A percentile compares a stretch with the other conserved stretches of the same genome.
These are phyloP conservation scores for Saturnispora diversa DNA, from an alignment of 805 yeast species.

Conservation along the genomic window DNA sequence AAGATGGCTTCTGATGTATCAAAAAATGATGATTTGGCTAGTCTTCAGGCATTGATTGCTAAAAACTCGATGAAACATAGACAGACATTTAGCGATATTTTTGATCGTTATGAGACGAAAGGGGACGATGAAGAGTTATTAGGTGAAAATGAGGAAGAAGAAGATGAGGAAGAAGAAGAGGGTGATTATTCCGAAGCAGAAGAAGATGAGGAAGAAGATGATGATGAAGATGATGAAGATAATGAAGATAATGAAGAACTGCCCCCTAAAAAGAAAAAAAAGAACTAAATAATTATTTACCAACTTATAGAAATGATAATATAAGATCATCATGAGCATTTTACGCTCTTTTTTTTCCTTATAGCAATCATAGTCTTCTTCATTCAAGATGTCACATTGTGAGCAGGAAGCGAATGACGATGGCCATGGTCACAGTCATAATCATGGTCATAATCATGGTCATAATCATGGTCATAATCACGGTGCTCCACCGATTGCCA, in stretches of 20 bases:
- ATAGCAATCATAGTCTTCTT: neutral
- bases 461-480: constrained; percentile 17
- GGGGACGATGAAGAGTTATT: neutral
- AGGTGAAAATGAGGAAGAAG: constrained; percentile 6
- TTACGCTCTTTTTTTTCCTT: too few relatives aligned
- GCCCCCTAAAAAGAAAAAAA: constrained; percentile 5
- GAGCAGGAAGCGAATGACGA: constrained; percentile 8
- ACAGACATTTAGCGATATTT: constrained; percentile 5
- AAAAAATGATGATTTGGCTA: neutral
- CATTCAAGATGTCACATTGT: neutral
- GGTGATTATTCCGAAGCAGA: neutral
- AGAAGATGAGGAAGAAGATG: constrained; percentile 1
- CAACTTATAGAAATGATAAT: too few relatives aligned
- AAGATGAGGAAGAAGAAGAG: constrained; percentile 1
- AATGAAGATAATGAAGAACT: neutral
- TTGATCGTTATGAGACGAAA: constrained; percentile 2
- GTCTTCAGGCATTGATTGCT: constrained; percentile 9
- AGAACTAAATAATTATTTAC: neutral
- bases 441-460: constrained; percentile 19
- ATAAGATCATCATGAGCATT: too few relatives aligned
- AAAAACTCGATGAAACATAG: constrained; percentile 8
- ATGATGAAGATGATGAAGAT: constrained; percentile 6
- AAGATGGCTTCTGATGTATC: constrained; percentile 38
- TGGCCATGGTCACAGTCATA: constrained; percentile 19
- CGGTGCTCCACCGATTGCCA: constrained; percentile 56